Conservation (phyloP, 768 basidiomycete species). For the Auricularia cornea region DNA sequence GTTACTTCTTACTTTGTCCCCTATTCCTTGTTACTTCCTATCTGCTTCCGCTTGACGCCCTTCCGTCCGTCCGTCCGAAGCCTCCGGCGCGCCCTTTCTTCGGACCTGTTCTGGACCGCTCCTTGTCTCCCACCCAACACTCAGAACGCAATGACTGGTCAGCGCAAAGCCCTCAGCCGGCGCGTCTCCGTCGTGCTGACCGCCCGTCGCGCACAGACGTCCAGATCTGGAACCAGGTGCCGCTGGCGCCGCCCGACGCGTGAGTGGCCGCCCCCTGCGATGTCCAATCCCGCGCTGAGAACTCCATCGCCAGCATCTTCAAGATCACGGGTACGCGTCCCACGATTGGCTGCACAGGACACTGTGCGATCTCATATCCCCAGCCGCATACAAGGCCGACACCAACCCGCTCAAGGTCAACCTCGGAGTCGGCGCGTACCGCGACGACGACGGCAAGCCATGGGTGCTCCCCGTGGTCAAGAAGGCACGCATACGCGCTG, state of each 20-base stretch:
- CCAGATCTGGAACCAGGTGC: constrained; percentile 55
- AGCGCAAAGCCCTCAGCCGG: too few relatives aligned
- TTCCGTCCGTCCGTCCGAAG: too few relatives aligned
- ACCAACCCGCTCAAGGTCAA: constrained; percentile 72
- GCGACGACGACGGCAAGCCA: constrained; percentile 78
- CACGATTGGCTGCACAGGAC: neutral
- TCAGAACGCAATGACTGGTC: neutral
- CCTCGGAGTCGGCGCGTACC: constrained; percentile 87
- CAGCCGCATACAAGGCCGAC: constrained; percentile 78
- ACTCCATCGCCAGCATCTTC: constrained; percentile 56
- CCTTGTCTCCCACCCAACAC: too few relatives aligned
- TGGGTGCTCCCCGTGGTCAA: constrained; percentile 91
- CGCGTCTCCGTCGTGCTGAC: neutral
- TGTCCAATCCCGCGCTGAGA: constrained; percentile 3
- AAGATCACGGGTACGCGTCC: constrained; percentile 47
- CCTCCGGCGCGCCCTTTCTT: too few relatives aligned
- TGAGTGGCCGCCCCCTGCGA: constrained; percentile 20
- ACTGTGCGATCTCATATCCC: neutral
- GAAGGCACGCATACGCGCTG: constrained; percentile 43
- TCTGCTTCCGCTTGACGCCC: too few relatives aligned
- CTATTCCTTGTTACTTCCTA: too few relatives aligned
- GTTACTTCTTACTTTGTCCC: too few relatives aligned
- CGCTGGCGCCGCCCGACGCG: constrained; percentile 83
- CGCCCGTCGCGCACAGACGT: neutral
- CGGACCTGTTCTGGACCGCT: too few relatives aligned